A percentile compares a stretch with the other conserved stretches of the same genome.
These are phyloP conservation scores for Flaveria linearis DNA, from an alignment of 129 eudicot species.

Conservation along the genomic window DNA sequence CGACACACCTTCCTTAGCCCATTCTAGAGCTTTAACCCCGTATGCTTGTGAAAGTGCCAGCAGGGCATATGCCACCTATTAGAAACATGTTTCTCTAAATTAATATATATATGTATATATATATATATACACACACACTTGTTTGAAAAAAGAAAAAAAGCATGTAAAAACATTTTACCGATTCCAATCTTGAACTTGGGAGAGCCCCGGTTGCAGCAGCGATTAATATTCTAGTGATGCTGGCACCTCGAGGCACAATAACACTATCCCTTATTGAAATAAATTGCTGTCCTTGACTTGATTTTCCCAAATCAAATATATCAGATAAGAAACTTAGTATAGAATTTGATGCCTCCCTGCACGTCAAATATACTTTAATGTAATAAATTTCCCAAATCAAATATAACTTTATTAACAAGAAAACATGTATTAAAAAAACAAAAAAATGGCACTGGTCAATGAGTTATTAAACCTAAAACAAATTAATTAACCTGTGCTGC, in stretches of 20 bases:
- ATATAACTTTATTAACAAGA: neutral
- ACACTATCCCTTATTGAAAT: conserved; percentile 66
- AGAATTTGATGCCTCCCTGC: conserved; percentile 98
- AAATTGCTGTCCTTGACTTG: conserved; percentile 65
- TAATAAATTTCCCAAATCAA: neutral
- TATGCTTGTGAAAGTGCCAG: conserved; percentile 78
- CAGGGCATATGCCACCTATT: conserved; percentile 79
- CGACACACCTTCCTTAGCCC: conserved; percentile 85
- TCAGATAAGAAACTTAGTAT: conserved; percentile 87
- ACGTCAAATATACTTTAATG: conserved; percentile 1
- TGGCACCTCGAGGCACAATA: conserved; percentile 78
- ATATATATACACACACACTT: too few species aligned
- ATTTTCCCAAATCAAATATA: conserved; percentile 80
- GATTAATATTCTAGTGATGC: conserved; percentile 75
- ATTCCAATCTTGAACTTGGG: conserved; percentile 88
- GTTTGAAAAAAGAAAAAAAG: neutral
- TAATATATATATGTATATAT: too few species aligned
- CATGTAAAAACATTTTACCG: conserved; percentile 43
- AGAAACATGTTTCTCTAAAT: neutral
- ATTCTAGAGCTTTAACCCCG: conserved; percentile 66
- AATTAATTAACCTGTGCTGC: conserved; percentile 79
- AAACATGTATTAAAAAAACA: neutral
- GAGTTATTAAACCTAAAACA: neutral
- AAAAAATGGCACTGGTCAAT: neutral
- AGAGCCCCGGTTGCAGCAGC: conserved; percentile 95